Conservation (phyloP, 768 basidiomycete species). For the Sutorius australiensis region DNA sequence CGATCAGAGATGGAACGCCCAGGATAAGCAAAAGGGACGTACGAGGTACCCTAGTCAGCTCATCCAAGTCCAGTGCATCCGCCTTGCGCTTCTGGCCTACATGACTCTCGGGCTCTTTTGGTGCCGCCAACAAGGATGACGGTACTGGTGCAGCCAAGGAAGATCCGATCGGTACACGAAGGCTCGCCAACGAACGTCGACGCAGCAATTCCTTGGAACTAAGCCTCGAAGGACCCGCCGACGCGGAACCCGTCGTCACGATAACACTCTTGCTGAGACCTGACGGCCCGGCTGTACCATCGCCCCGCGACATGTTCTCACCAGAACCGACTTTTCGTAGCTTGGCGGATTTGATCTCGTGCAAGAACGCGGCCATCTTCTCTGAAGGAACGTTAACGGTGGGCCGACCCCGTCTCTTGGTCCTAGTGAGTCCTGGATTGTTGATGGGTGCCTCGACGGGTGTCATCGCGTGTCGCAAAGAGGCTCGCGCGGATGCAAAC, state of each 20-base stretch:
- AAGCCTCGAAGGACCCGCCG: conserved; percentile 7
- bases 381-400: conserved; percentile 73
- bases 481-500: conserved; percentile 61
- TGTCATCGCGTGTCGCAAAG: conserved; percentile 48
- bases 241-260: conserved; percentile 3
- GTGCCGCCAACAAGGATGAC: background rate
- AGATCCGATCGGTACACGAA: conserved; percentile 25
- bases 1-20: conserved; percentile 1
- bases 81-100: conserved; percentile 32
- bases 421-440: conserved; percentile 31
- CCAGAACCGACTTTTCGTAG: conserved; percentile 53
- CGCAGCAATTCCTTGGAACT: conserved; percentile 20
- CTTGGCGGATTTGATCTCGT: conserved; percentile 73
- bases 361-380: conserved; percentile 80
- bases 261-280: conserved; percentile 30
- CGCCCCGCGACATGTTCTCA: conserved; percentile 13
- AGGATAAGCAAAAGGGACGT: conserved; percentile 16
- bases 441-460: conserved; percentile 72
- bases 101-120: conserved; percentile 8
- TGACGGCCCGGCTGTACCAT: conserved; percentile 24
- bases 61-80: conserved; percentile 21
- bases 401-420: conserved; percentile 52
- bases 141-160: conserved; percentile 21
- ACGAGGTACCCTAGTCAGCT: conserved; percentile 34
- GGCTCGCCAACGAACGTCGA: conserved; percentile 25